Evolutionary conservation across 2,329 filamentous ascomycete species (phyloP).

Genomic region (Laburnicola sp.): DNA sequence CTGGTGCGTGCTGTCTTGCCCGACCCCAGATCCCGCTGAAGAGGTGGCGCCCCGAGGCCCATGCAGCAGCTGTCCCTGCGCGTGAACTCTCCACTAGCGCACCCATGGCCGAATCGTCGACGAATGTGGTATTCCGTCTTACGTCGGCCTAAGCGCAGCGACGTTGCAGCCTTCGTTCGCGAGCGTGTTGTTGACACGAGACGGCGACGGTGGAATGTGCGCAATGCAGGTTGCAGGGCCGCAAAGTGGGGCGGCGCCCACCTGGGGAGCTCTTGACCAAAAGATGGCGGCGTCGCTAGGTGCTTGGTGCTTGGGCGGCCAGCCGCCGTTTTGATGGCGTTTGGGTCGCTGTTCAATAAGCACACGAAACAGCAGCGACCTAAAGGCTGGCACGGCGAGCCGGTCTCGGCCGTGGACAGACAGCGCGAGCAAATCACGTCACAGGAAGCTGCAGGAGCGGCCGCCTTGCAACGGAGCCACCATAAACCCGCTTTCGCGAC

Average conservation of each 20-base stretch:
- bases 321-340: conserved; percentile 36
- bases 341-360: conserved; percentile 32
- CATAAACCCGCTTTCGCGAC: too few relatives aligned
- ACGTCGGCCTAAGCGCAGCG: background rate
- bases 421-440: conserved; percentile 25
- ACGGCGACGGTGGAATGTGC: too few relatives aligned
- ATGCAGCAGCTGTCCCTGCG: conserved; percentile 31
- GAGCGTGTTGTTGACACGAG: too few relatives aligned
- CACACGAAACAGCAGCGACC: conserved; percentile 22
- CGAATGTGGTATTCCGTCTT: too few relatives aligned
- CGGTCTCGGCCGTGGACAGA: conserved; percentile 24
- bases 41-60: conserved; percentile 24
- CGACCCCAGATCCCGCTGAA: conserved; percentile 33
- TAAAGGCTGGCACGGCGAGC: conserved; percentile 23
- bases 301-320: background rate
- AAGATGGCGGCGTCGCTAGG: conserved; percentile 29
- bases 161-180: too few relatives aligned
- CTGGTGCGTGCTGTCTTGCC: conserved; percentile 28
- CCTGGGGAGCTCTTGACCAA: conserved; percentile 7
- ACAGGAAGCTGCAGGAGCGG: conserved; percentile 24
- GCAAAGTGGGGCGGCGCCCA: too few relatives aligned
- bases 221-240: too few relatives aligned
- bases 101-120: too few relatives aligned
- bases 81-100: too few relatives aligned
- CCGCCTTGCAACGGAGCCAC: conserved; percentile 13